Evolutionary conservation across 2,329 filamentous ascomycete species (phyloP).

Genomic region (Botrytis byssoidea): DNA sequence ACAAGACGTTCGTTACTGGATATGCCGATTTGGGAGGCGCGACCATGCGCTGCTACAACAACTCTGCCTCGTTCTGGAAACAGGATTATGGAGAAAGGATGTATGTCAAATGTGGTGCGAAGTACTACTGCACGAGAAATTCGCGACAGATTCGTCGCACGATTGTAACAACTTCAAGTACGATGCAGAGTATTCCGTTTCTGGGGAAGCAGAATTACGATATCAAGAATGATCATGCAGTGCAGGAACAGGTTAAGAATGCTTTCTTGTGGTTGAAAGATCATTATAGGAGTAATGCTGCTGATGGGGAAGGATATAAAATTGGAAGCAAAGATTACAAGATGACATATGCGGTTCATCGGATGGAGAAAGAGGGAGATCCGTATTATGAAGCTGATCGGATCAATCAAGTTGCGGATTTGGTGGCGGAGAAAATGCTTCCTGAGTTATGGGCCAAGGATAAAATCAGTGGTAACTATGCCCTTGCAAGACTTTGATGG

Average conservation of each 20-base stretch:
- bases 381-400: background rate
- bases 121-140: background rate
- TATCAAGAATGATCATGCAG: background rate
- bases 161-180: background rate
- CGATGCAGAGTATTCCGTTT: background rate
- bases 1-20: background rate
- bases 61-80: background rate
- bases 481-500: background rate
- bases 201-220: background rate
- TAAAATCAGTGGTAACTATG: background rate
- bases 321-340: background rate
- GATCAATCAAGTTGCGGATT: background rate
- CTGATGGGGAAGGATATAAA: background rate
- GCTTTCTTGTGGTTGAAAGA: background rate
- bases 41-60: background rate
- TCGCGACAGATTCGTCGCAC: background rate
- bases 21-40: background rate
- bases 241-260: background rate
- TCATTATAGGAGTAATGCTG: background rate
- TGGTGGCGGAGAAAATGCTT: background rate
- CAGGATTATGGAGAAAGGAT: background rate
- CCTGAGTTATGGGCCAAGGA: background rate
- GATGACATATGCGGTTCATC: background rate
- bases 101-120: background rate
- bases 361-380: background rate